A percentile compares a stretch with the other conserved stretches of the same genome.
These are phyloP conservation scores for Desmodesmus armatus DNA, from an alignment of 139 green algal species.

Conservation along the genomic window DNA sequence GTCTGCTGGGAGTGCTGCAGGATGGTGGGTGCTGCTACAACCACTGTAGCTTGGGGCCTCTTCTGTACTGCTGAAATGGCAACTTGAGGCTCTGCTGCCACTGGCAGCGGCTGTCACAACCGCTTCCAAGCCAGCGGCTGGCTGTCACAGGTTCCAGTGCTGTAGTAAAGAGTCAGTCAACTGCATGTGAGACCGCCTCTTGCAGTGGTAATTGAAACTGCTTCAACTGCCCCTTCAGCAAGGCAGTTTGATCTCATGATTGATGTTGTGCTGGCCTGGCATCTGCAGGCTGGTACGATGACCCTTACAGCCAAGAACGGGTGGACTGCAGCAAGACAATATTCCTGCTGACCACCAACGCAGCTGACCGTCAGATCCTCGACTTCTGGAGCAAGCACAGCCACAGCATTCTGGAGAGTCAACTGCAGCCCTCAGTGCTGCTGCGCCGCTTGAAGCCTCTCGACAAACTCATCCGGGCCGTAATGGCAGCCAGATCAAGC, in stretches of 20 bases:
- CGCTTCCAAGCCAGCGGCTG: too few species aligned
- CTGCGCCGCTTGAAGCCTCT: not conserved
- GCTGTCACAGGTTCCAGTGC: too few species aligned
- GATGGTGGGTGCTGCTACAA: not conserved
- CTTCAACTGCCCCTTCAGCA: too few species aligned
- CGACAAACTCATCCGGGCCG: not conserved
- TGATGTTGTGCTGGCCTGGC: too few species aligned
- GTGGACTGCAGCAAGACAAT: conserved; percentile 6
- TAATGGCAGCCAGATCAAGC: not conserved
- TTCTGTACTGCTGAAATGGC: too few species aligned
- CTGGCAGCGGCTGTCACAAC: too few species aligned
- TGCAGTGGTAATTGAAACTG: too few species aligned
- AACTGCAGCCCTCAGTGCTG: not conserved
- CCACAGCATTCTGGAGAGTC: not conserved
- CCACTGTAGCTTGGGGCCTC: too few species aligned
- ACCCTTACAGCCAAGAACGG: not conserved
- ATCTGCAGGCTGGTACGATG: conserved; percentile 1
- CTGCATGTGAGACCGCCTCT: too few species aligned
- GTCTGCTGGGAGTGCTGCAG: not conserved
- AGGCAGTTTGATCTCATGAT: too few species aligned
- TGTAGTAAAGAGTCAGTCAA: too few species aligned
- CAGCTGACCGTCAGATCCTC: not conserved
- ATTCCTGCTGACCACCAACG: conserved; percentile 23
- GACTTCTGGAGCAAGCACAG: conserved; percentile 6
- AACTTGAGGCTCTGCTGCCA: too few species aligned